Percentiles rank a stretch among this genome's conserved stretches.
These are phyloP conservation scores for Tolypocladium guangdongense DNA, from an alignment of 2,329 filamentous ascomycete genomes.

Conservation along the genomic window DNA sequence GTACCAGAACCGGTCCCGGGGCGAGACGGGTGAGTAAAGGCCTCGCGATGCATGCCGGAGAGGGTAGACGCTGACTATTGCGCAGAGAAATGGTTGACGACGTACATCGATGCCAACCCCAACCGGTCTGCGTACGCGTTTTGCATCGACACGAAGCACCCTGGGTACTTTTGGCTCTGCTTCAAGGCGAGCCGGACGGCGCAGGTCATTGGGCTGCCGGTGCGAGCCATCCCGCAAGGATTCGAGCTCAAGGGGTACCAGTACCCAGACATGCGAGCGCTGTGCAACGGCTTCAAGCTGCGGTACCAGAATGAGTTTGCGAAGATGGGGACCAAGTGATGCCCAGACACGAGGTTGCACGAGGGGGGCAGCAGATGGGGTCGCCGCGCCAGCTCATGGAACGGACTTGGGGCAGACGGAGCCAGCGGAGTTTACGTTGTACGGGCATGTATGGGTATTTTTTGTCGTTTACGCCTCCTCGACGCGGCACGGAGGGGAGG, in stretches of 20 bases:
- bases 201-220: constrained; percentile 65
- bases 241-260: constrained; percentile 82
- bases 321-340: constrained; percentile 39
- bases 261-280: constrained; percentile 88
- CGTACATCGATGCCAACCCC: constrained; percentile 93
- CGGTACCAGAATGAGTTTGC: constrained; percentile 56
- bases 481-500: background rate
- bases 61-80: constrained; percentile 8
- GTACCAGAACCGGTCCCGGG: constrained; percentile 71
- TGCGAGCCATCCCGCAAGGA: constrained; percentile 85
- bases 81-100: constrained; percentile 86
- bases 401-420: background rate
- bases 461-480: background rate
- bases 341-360: background rate
- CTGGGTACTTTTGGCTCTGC: constrained; percentile 90
- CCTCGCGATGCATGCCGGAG: background rate
- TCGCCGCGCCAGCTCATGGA: background rate
- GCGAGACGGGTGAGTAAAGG: constrained; percentile 67
- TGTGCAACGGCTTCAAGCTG: constrained; percentile 96
- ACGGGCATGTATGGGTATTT: too few relatives aligned
- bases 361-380: background rate
- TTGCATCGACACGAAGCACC: constrained; percentile 84
- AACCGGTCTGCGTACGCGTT: constrained; percentile 90
- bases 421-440: too few relatives aligned
- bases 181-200: constrained; percentile 83